phyloP scores from a whole-genome alignment of 2,329 filamentous ascomycete genomes.

The Alternaria viburni region DNA sequence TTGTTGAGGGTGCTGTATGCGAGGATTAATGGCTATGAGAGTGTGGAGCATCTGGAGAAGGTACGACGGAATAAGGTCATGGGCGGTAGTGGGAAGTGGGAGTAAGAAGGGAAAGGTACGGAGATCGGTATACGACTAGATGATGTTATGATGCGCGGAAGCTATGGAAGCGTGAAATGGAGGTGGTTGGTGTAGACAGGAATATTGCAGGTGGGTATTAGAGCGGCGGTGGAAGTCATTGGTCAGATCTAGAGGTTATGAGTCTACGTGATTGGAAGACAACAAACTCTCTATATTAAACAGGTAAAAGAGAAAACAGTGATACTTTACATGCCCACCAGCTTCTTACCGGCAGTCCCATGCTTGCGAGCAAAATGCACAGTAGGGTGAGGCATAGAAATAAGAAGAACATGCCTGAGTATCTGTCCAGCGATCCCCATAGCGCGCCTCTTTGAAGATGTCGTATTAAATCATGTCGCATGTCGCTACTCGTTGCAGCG shows the following conservation, averaged over 20 bases:
- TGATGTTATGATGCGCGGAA: not conserved
- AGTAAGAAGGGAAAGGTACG: conserved; percentile 7
- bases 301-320: conserved; percentile 12
- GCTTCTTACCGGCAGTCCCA: conserved; percentile 18
- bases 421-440: conserved; percentile 13
- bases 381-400: conserved; percentile 18
- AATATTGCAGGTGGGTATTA: not conserved
- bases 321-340: conserved; percentile 31
- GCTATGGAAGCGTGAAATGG: not conserved
- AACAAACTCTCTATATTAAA: conserved; percentile 17
- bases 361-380: conserved; percentile 23
- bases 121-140: not conserved
- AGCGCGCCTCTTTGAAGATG: conserved; percentile 10
- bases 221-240: not conserved
- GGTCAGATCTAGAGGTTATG: not conserved
- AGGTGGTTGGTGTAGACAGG: not conserved
- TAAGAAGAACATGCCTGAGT: conserved; percentile 16
- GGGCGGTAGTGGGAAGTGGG: conserved; percentile 25
- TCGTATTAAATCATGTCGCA: conserved; percentile 23
- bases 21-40: conserved; percentile 63
- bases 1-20: conserved; percentile 74
- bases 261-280: not conserved
- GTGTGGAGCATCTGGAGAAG: conserved; percentile 28
- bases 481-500: conserved; percentile 24
- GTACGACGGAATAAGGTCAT: conserved; percentile 25